Evolutionary conservation across 176 grass and related monocot species (phyloP).

Genomic region (Lolium rigidum): DNA sequence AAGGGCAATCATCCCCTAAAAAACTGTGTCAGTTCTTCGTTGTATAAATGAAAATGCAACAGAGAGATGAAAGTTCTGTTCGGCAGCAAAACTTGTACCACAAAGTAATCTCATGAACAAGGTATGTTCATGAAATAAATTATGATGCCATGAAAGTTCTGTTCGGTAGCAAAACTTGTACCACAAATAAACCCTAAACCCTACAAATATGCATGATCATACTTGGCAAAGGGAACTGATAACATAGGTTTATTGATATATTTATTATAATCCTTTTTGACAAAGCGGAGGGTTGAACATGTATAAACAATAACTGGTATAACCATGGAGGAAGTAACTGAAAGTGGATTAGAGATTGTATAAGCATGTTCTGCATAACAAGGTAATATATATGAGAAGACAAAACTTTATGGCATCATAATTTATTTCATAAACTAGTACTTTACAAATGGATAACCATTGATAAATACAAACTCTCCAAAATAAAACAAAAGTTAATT

Average conservation of each 20-base stretch:
- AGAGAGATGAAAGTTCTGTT: conserved; percentile 9
- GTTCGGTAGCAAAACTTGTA: conserved; percentile 7
- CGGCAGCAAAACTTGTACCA: background rate
- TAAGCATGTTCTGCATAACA: background rate
- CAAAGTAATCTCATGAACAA: background rate
- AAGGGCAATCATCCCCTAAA: conserved; percentile 1
- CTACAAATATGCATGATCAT: conserved; percentile 12
- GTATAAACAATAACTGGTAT: background rate
- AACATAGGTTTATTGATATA: background rate
- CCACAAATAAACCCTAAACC: background rate
- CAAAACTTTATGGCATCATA: background rate
- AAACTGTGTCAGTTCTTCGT: background rate
- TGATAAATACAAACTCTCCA: conserved; percentile 1
- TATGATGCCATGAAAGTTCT: background rate
- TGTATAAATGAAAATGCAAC: conserved; percentile 34
- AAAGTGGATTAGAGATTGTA: conserved; percentile 5
- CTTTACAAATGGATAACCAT: conserved; percentile 13
- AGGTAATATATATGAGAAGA: conserved; percentile 12
- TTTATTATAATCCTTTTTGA: conserved; percentile 3
- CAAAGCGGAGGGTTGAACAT: background rate
- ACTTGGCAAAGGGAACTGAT: background rate
- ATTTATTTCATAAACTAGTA: background rate
- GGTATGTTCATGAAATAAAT: no score
- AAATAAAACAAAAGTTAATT: background rate
- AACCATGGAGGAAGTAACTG: conserved; percentile 2